Evolutionary conservation across 2,329 filamentous ascomycete genomes (phyloP).

Genomic region (Stagonosporopsis vannaccii): DNA sequence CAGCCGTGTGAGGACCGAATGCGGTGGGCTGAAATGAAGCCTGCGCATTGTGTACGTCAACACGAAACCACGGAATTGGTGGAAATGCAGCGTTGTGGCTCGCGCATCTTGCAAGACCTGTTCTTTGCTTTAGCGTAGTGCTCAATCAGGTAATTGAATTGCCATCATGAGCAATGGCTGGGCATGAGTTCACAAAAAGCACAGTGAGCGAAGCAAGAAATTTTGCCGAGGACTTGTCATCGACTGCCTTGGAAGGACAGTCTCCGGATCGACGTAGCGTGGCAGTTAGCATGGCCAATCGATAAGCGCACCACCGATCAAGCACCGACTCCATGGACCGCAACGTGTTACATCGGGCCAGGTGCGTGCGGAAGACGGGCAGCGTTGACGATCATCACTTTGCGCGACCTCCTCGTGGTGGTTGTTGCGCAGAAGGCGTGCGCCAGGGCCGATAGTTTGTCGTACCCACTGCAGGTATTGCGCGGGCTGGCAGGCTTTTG

Average conservation of each 20-base stretch:
- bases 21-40: slow-evolving; percentile 43
- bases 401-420: slow-evolving; percentile 28
- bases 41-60: slow-evolving; percentile 46
- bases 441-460: slow-evolving; percentile 27
- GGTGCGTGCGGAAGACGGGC: slow-evolving; percentile 21
- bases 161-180: slow-evolving; percentile 33
- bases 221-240: slow-evolving; percentile 43
- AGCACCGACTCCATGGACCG: slow-evolving; percentile 32
- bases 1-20: slow-evolving; percentile 41
- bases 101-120: slow-evolving; percentile 24
- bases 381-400: slow-evolving; percentile 25
- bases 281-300: slow-evolving; percentile 47
- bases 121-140: slow-evolving; percentile 30
- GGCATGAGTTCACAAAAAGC: slow-evolving; percentile 8
- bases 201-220: slow-evolving; percentile 36
- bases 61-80: slow-evolving; percentile 44
- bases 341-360: slow-evolving; percentile 34
- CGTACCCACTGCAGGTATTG: slow-evolving; percentile 23
- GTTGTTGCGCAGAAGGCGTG: slow-evolving; percentile 22
- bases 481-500: slow-evolving; percentile 25
- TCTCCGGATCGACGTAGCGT: slow-evolving; percentile 46
- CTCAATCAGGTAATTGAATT: slow-evolving; percentile 42
- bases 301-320: slow-evolving; percentile 40
- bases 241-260: slow-evolving; percentile 36
- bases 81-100: slow-evolving; percentile 23